Conservation (phyloP, 2,329 filamentous ascomycete genomes). For the Fusarium guadeloupense region DNA sequence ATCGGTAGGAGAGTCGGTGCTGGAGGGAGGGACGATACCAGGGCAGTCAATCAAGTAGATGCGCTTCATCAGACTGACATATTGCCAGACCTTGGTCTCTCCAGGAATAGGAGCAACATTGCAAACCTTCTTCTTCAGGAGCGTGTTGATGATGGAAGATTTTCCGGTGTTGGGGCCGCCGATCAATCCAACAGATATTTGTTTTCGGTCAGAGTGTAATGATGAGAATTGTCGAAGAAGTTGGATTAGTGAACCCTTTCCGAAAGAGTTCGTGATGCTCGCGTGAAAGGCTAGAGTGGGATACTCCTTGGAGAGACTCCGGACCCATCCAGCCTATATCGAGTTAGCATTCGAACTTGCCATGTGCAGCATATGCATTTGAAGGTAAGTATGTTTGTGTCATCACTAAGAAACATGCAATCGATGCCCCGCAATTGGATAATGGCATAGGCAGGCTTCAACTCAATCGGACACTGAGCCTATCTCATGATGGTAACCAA, state of each 20-base stretch:
- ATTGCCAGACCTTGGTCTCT: slow-evolving; percentile 98
- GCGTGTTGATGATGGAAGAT: slow-evolving; percentile 95
- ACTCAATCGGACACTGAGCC: slow-evolving; percentile 92
- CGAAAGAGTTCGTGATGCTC: slow-evolving; percentile 94
- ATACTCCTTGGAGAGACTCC: slow-evolving; percentile 85
- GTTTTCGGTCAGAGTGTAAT: slow-evolving; percentile 89
- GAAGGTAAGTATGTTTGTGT: slow-evolving; percentile 73
- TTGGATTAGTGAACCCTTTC: slow-evolving; percentile 92
- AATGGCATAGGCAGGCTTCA: slow-evolving; percentile 80
- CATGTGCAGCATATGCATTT: slow-evolving; percentile 18
- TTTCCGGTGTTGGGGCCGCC: slow-evolving; percentile 88
- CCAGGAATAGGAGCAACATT: slow-evolving; percentile 94
- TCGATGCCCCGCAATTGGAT: slow-evolving; percentile 55
- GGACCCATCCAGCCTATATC: slow-evolving; percentile 88
- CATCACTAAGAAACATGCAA: slow-evolving; percentile 99
- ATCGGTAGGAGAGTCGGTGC: slow-evolving; percentile 83
- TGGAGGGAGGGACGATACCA: slow-evolving; percentile 91
- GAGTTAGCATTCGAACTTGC: slow-evolving; percentile 36
- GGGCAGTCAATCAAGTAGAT: slow-evolving; percentile 94
- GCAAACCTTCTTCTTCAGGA: slow-evolving; percentile 93
- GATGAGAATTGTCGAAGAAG: slow-evolving; percentile 92
- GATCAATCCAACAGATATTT: slow-evolving; percentile 91
- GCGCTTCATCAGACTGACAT: slow-evolving; percentile 92
- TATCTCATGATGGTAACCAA: slow-evolving; percentile 83
- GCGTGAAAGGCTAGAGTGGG: slow-evolving; percentile 96